Base-by-base conservation (phyloP, 164 flowering plant genomes). In the Houttuynia cordata region DNA sequence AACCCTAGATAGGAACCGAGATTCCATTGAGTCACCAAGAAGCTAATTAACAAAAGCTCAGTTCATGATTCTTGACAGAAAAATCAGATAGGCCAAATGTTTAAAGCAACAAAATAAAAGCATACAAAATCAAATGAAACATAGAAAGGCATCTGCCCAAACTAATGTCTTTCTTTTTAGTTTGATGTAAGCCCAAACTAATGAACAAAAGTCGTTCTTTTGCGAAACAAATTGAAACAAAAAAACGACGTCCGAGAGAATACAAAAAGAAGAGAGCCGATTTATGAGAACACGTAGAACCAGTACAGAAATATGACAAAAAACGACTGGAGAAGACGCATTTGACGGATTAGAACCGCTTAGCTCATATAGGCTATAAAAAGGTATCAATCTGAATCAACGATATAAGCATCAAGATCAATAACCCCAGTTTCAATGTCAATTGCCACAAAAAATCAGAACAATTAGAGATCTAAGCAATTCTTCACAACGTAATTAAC, bases 281-380 rank as follows among this genome's bases (percentile, higher is more conserved):
- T 82, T 75, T 42, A 86, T 0, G 86, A 81, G 65, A 84, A 62
- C 6, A 68, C 75, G 64, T 87, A 87, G 56, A 84, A 83, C 83
- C 86, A 84, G 60, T 83, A 77, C 12, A 87, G 79, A 52, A 87
- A 81, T 10, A 79, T 81, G 51, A 84, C 83, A 4, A 90, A 87
- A 64, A 84, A 82, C 1, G 94, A 87, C 51, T 80, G 86, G 53
- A 74, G 71, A 57, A 81, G 68, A 53, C 70, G 76, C 67, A 76
- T 51, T 34, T 74, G 74, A 58, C 76, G 74, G 41, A 79, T 55
- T 8, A 68, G 73, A 23, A 64, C 64, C 5, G 62, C 19, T 58
- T 54, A 64, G 65, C 54, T 70, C 84, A 83, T 79, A 68, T 10
- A 60, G 61, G 51, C 59, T 60, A 74, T 53, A 68, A 57, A 64